phyloP scores from a whole-genome alignment of 1,284 basidiomycete species.

The Apiotrichum sp. region DNA sequence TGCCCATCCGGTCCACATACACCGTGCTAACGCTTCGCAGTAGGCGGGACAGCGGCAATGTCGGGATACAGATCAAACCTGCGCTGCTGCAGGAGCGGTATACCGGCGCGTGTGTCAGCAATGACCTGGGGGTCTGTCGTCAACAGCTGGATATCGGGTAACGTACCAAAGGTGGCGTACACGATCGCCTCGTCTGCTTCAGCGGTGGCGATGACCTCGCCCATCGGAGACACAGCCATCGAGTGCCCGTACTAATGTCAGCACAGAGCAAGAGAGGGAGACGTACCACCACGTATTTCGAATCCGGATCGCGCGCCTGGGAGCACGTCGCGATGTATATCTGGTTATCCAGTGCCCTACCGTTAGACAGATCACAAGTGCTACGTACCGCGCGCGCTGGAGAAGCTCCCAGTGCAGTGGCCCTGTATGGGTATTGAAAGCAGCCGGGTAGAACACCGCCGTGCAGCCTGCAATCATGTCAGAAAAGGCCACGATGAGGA shows the following conservation, averaged over 20 bases:
- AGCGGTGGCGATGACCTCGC: conserved; percentile 63
- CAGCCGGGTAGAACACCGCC: conserved; percentile 75
- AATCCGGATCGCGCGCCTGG: conserved; percentile 70
- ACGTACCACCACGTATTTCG: conserved; percentile 56
- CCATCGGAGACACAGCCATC: conserved; percentile 79
- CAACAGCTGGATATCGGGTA: not conserved
- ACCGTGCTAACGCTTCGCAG: too few relatives aligned
- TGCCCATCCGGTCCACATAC: too few relatives aligned
- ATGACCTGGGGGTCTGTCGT: conserved; percentile 60
- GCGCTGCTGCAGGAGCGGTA: conserved; percentile 72
- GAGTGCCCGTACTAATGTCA: conserved; percentile 69
- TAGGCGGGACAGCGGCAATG: conserved; percentile 1
- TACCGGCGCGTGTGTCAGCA: conserved; percentile 61
- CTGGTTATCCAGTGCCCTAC: conserved; percentile 79
- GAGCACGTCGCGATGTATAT: conserved; percentile 85
- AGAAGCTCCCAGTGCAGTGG: conserved; percentile 89
- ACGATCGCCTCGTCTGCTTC: conserved; percentile 69
- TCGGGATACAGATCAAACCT: conserved; percentile 27
- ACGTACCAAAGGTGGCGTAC: conserved; percentile 65
- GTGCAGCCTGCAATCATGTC: conserved; percentile 53
- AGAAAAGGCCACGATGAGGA: too few relatives aligned
- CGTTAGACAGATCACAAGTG: too few relatives aligned
- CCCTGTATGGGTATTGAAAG: conserved; percentile 84
- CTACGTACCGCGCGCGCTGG: conserved; percentile 54
- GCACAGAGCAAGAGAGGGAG: not conserved